Percentiles rank a stretch among this genome's conserved stretches.
Evolutionary conservation across 768 basidiomycete genomes (phyloP).

Genomic region (Pholiota conissans): DNA sequence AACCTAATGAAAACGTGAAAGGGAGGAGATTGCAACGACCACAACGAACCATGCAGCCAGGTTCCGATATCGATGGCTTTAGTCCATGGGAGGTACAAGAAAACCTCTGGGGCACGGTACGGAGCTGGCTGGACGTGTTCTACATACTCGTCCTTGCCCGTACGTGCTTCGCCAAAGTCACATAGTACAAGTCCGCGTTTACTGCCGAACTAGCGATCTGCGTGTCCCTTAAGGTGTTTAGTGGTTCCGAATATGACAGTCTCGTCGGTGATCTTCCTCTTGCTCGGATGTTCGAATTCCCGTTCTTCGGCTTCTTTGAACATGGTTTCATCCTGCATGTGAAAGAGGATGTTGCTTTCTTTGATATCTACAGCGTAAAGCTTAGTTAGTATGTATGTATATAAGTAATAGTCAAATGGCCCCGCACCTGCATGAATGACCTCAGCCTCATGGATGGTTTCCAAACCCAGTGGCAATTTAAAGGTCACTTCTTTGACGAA

Average conservation of each 20-base stretch:
- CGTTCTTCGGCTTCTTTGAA: conserved; percentile 13
- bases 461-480: too few species aligned
- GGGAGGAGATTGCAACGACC: conserved; percentile 12
- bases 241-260: conserved; percentile 16
- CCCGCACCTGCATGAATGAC: too few species aligned
- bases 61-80: conserved; percentile 30
- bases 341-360: conserved; percentile 17
- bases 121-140: conserved; percentile 22
- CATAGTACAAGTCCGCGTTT: conserved; percentile 16
- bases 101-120: conserved; percentile 30
- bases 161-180: conserved; percentile 16
- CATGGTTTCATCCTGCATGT: conserved; percentile 10
- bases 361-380: conserved; percentile 20
- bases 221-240: conserved; percentile 6
- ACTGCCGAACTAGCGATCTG: conserved; percentile 24
- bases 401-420: too few species aligned
- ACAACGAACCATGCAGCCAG: conserved; percentile 22
- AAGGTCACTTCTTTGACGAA: too few species aligned
- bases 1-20: not conserved
- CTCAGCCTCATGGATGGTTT: too few species aligned
- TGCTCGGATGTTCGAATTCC: conserved; percentile 13
- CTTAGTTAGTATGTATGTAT: too few species aligned
- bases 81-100: conserved; percentile 25
- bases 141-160: conserved; percentile 9
- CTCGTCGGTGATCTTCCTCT: conserved; percentile 15